Evolutionary conservation across 2,329 filamentous ascomycete species (phyloP).

Genomic region (Sclerotinia subarctica): DNA sequence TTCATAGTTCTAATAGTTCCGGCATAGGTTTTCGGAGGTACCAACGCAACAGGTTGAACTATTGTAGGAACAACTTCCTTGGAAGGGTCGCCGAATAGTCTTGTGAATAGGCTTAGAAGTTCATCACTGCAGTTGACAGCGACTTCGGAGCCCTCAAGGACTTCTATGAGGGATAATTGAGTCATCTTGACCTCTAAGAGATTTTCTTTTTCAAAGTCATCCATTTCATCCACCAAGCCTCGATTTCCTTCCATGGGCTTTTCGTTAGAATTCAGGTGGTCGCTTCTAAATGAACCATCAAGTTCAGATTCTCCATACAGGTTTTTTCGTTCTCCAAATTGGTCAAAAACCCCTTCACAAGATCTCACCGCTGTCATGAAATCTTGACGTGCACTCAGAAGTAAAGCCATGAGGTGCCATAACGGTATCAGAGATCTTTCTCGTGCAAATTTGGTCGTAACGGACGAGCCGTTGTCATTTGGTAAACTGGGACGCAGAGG

Average conservation of each 20-base stretch:
- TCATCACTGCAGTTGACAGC: constrained; percentile 89
- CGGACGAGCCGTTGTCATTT: constrained; percentile 36
- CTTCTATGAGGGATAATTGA: constrained; percentile 78
- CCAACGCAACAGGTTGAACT: not conserved
- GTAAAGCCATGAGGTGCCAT: constrained; percentile 86
- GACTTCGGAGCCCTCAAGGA: constrained; percentile 76
- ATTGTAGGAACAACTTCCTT: constrained; percentile 28
- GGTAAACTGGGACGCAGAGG: constrained; percentile 47
- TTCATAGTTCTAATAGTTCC: constrained; percentile 68
- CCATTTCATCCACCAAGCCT: constrained; percentile 74
- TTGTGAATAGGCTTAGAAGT: constrained; percentile 74
- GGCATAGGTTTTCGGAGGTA: constrained; percentile 63
- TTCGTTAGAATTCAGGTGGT: constrained; percentile 56
- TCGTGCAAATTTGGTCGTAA: constrained; percentile 42
- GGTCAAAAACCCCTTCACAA: constrained; percentile 88
- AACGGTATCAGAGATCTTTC: constrained; percentile 70
- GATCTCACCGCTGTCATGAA: constrained; percentile 75
- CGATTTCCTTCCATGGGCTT: constrained; percentile 35
- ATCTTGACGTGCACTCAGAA: constrained; percentile 83
- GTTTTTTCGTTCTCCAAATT: constrained; percentile 70
- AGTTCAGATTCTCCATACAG: constrained; percentile 63
- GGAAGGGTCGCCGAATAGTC: constrained; percentile 69
- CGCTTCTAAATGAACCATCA: constrained; percentile 53
- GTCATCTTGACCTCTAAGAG: constrained; percentile 97
- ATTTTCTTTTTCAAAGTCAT: constrained; percentile 76